phyloP scores from a whole-genome alignment of 2,329 filamentous ascomycete genomes.

The Monilinia laxa region DNA sequence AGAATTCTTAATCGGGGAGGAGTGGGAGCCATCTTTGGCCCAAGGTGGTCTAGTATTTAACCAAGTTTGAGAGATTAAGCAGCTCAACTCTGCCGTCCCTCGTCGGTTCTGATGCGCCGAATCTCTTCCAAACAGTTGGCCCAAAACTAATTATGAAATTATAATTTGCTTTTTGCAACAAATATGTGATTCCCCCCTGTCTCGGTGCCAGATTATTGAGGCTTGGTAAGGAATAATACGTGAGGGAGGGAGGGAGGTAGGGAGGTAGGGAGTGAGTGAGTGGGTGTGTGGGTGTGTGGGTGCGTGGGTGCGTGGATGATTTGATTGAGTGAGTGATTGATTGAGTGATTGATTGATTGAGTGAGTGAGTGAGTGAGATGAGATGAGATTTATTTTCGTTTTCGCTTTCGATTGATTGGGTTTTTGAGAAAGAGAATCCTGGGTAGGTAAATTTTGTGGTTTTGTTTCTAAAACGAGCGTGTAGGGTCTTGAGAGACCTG shows the following conservation, averaged over 20 bases:
- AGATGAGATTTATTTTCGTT: too few species aligned
- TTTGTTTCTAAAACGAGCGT: conserved; percentile 22
- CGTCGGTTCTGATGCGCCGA: conserved; percentile 28
- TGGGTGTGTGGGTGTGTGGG: too few species aligned
- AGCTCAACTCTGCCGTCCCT: conserved; percentile 29
- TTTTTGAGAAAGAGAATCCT: not conserved
- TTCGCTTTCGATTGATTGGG: too few species aligned
- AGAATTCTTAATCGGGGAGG: conserved; percentile 42
- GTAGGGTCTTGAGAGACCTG: conserved; percentile 10
- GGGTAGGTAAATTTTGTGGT: too few species aligned
- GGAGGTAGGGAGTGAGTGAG: too few species aligned
- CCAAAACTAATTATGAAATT: conserved; percentile 18
- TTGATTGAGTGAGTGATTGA: too few species aligned
- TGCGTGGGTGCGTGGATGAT: too few species aligned
- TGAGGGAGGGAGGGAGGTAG: too few species aligned
- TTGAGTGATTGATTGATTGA: too few species aligned
- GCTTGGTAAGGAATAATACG: not conserved
- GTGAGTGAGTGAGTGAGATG: too few species aligned
- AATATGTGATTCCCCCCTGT: conserved; percentile 14
- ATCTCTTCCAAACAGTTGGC: conserved; percentile 27
- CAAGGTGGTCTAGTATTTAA: conserved; percentile 27
- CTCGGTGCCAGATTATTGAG: conserved; percentile 13
- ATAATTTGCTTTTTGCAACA: conserved; percentile 17
- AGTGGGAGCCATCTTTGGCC: conserved; percentile 40
- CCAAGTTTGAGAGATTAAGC: conserved; percentile 34